A percentile compares a stretch with the other conserved stretches of the same genome.
Evolutionary conservation across 257 asterid species (phyloP).

Genomic region (Solanum neorickii): DNA sequence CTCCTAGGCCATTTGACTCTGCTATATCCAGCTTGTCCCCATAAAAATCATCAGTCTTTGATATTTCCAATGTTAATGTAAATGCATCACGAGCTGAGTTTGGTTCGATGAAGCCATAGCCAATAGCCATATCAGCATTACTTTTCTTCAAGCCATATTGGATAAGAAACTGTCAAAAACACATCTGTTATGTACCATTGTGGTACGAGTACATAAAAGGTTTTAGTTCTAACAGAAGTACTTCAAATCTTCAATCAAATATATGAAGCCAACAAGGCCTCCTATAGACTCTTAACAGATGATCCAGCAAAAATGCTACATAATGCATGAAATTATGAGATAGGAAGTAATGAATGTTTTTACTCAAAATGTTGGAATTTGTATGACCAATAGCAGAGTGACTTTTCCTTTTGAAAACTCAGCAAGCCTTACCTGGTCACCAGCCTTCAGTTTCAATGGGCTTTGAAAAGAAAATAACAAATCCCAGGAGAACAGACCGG

Average conservation of each 20-base stretch:
- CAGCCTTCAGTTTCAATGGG: slow-evolving; percentile 70
- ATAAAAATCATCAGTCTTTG: slow-evolving; percentile 56
- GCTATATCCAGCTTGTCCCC: slow-evolving; percentile 84
- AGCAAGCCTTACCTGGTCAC: slow-evolving; percentile 65
- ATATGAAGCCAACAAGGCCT: not conserved
- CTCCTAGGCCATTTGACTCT: slow-evolving; percentile 62
- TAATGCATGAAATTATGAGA: not conserved
- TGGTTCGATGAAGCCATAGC: slow-evolving; percentile 76
- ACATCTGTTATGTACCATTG: not conserved
- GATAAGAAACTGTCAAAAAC: slow-evolving; percentile 53
- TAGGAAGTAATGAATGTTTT: not conserved
- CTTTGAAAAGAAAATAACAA: slow-evolving; percentile 62
- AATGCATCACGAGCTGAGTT: slow-evolving; percentile 57
- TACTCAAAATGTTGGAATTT: not conserved
- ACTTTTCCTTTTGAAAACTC: not conserved
- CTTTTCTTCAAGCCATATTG: slow-evolving; percentile 88
- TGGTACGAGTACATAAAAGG: not conserved
- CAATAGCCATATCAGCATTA: slow-evolving; percentile 92
- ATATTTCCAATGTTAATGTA: slow-evolving; percentile 74
- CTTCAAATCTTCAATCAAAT: not conserved
- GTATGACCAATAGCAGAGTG: not conserved
- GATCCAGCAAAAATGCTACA: not conserved
- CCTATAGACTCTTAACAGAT: not conserved
- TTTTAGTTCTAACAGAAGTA: not conserved
- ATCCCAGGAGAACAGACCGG: slow-evolving; percentile 96